Base-by-base conservation (phyloP, 1,284 basidiomycete genomes). In the Amylostereum chailletii region DNA sequence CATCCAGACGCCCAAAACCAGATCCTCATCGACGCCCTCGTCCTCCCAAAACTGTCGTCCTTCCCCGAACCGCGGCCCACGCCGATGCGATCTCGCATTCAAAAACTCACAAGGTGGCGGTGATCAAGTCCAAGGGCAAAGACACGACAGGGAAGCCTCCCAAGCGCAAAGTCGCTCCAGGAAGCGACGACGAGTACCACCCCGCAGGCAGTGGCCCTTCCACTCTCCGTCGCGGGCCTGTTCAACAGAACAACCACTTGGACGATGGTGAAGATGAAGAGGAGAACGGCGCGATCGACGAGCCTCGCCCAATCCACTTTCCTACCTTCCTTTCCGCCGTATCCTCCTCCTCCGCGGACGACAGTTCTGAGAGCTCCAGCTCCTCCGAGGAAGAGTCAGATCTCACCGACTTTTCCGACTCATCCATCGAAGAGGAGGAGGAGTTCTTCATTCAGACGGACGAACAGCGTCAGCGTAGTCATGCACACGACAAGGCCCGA, bases 301-400 rank as follows among this genome's bases (percentile, higher is more conserved):
- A 48, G 36, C 31, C 49, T 3, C 47, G 39, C 6, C 43, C 49
- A 9, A 39, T 48, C 38, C 69, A 63, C 32, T 81, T 83, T 60
- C 83, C 83, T n/a, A 86, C 81, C 30, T 86, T 86, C 60, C 67
- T 86, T 30, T 75, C 78, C 29, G 82, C 83, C 36, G 79, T 70
- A 3, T 56, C 77, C 36, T 77, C 55, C 6, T 57, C 57, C 41
- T 58, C 57, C 27, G 49, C 45, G 38, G 48, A 47, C 33, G 53
- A 54, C 39, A 52, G 51, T 37, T 49, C 51, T 42, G 53, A 51
- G 6, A 47, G 47, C 7, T 46, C 52, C 34, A 48, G 52, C 34
- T 47, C 47, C 4, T 47, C 42, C 3, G 36, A 42, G 39, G 47
- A 47, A 34, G 47, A 51, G 11, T 51, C 52, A 7, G 55, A 55